phyloP scores from a whole-genome alignment of 331 rosid genomes.

The Arachis monticola region DNA sequence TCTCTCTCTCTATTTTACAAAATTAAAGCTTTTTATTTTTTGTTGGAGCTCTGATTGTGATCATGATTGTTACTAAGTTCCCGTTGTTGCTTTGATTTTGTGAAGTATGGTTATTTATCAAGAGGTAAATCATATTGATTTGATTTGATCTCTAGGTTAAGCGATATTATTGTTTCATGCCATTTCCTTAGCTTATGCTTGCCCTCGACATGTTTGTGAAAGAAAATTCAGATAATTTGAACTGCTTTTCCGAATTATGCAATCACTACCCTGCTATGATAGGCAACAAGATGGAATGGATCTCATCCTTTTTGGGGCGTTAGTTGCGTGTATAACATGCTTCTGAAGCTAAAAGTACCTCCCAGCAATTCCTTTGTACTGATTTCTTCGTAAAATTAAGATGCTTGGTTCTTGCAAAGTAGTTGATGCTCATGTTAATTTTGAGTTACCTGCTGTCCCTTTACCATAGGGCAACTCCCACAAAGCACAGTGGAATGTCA shows the following conservation, averaged over 20 bases:
- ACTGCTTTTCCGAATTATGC: background rate
- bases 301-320: background rate
- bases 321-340: background rate
- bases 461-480: background rate
- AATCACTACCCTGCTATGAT: background rate
- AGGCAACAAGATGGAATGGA: background rate
- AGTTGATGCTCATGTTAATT: constrained; percentile 19
- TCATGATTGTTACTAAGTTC: background rate
- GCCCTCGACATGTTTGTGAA: constrained; percentile 7
- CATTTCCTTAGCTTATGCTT: background rate
- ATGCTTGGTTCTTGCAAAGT: constrained; percentile 8
- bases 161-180: background rate
- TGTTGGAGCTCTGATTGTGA: background rate
- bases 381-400: background rate
- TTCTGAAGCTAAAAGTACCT: background rate
- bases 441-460: background rate
- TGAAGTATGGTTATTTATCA: background rate
- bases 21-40: background rate
- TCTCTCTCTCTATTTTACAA: background rate
- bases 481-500: background rate
- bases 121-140: background rate
- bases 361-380: background rate
- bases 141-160: background rate
- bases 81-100: background rate
- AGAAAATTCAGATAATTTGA: constrained; percentile 3